Evolutionary conservation across 2,329 filamentous ascomycete species (phyloP).

Genomic region (Trichophyton schoenleinii): DNA sequence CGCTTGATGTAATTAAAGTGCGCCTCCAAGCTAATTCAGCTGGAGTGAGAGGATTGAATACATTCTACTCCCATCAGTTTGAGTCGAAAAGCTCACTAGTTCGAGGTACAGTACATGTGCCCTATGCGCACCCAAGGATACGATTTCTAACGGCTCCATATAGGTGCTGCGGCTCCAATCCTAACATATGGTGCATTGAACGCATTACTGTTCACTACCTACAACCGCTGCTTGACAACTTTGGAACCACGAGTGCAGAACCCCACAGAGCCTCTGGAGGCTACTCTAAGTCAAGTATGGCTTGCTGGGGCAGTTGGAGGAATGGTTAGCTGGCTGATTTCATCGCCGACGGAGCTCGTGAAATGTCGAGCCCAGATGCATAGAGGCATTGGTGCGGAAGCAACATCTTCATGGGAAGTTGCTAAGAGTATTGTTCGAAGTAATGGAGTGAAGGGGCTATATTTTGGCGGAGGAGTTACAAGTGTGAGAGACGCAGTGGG

Average conservation of each 20-base stretch:
- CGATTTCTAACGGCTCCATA: slow-evolving; percentile 1
- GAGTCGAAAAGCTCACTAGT: slow-evolving; percentile 27
- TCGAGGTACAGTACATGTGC: slow-evolving; percentile 22
- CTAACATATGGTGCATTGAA: slow-evolving; percentile 85
- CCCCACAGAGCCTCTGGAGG: slow-evolving; percentile 32
- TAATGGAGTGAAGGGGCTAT: slow-evolving; percentile 57
- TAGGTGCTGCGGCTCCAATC: slow-evolving; percentile 70
- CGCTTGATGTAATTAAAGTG: slow-evolving; percentile 67
- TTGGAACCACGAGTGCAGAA: slow-evolving; percentile 38
- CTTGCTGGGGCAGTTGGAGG: slow-evolving; percentile 69
- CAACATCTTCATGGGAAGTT: slow-evolving; percentile 47
- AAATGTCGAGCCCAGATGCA: slow-evolving; percentile 78
- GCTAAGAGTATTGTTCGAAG: slow-evolving; percentile 47
- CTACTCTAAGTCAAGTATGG: slow-evolving; percentile 56
- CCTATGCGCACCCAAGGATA: not conserved
- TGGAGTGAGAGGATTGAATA: slow-evolving; percentile 1
- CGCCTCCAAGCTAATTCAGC: slow-evolving; percentile 54
- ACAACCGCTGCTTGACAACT: slow-evolving; percentile 65
- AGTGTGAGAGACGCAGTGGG: slow-evolving; percentile 73
- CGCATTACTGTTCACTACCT: slow-evolving; percentile 76
- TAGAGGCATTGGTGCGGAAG: slow-evolving; percentile 17
- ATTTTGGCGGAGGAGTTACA: slow-evolving; percentile 69
- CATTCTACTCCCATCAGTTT: slow-evolving; percentile 19
- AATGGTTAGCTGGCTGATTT: slow-evolving; percentile 72
- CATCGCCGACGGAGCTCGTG: slow-evolving; percentile 77